Base-by-base conservation (phyloP, 2,329 filamentous ascomycete species). In the Chaetomium strumarium region DNA sequence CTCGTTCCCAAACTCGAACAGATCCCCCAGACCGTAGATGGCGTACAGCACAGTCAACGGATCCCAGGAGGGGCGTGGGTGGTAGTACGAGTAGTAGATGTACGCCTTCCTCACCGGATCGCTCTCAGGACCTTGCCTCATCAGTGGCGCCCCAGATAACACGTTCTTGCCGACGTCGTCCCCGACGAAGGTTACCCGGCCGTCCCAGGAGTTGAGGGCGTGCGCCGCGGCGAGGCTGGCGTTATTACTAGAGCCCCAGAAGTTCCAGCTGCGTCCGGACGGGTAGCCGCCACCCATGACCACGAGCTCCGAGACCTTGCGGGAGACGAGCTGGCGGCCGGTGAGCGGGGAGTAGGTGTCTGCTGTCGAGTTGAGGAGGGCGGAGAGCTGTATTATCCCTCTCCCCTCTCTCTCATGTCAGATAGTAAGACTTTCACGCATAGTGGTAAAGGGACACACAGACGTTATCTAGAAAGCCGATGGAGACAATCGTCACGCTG, bases 201-300 rank as follows among this genome's bases (percentile, higher is more conserved):
- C 64, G 3, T 66, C 63, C 74, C 75, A 79, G 33, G 62, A 68
- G 57, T 73, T 71, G 11, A 79, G 57, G 3, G 79, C 75, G 42
- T 73, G 70, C 2, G 68, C 67, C 2, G 68, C 67, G 0, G 75
- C 67, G 3, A 61, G 59, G 0, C 53, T 52, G 0, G 72, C 63
- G 51, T 75, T 68, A n/a, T n/a, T n/a, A n/a, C n/a, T n/a, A 40
- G 63, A 60, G 20, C 72, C 71, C 30, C 63, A 73, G 56, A 79
- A 79, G 60, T 80, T 79, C 62, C 67, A 79, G 49, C 75, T 71
- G 49, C 66, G 62, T 9, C 75, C 75, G 0, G 67, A 68, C 0
- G 75, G 74, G 51, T 77, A 80, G 7, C 52, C 62, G 12, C 77
- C 77, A 20, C 77, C 77, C 76, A 79, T 79, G 6, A 79, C 59